Evolutionary conservation across 2,329 filamentous ascomycete species (phyloP).

Genomic region (Colletotrichum cordylinicola): DNA sequence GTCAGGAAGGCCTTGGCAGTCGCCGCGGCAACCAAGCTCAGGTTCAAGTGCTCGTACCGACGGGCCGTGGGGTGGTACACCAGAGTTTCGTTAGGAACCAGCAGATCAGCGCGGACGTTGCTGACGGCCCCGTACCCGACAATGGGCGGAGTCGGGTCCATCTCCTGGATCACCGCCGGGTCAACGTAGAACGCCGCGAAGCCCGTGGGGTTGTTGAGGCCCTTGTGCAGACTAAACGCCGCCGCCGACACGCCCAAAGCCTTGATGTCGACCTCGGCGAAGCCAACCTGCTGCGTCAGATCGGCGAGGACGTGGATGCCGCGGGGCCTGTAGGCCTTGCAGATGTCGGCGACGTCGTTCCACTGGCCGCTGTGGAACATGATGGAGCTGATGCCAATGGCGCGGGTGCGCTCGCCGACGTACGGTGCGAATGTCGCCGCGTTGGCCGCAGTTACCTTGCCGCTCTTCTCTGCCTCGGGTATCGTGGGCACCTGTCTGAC

Average conservation of each 20-base stretch:
- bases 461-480: not conserved
- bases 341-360: constrained; percentile 34
- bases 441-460: constrained; percentile 17
- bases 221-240: constrained; percentile 38
- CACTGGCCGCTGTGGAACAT: constrained; percentile 38
- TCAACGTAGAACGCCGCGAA: constrained; percentile 35
- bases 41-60: constrained; percentile 35
- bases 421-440: constrained; percentile 31
- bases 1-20: constrained; percentile 29
- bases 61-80: constrained; percentile 29
- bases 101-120: constrained; percentile 23
- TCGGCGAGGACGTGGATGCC: constrained; percentile 38
- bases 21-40: constrained; percentile 27
- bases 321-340: constrained; percentile 26
- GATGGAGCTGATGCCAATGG: constrained; percentile 35
- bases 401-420: constrained; percentile 33
- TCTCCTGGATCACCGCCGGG: constrained; percentile 21
- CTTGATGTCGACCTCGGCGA: constrained; percentile 31
- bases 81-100: constrained; percentile 24
- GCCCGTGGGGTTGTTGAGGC: constrained; percentile 34
- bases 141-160: constrained; percentile 31
- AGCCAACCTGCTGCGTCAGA: constrained; percentile 38
- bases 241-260: constrained; percentile 31
- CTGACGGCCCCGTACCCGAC: constrained; percentile 29
- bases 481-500: constrained; percentile 30